Evolutionary conservation across 2,329 filamentous ascomycete genomes (phyloP).

Genomic region (Rugonectria rugulosa): DNA sequence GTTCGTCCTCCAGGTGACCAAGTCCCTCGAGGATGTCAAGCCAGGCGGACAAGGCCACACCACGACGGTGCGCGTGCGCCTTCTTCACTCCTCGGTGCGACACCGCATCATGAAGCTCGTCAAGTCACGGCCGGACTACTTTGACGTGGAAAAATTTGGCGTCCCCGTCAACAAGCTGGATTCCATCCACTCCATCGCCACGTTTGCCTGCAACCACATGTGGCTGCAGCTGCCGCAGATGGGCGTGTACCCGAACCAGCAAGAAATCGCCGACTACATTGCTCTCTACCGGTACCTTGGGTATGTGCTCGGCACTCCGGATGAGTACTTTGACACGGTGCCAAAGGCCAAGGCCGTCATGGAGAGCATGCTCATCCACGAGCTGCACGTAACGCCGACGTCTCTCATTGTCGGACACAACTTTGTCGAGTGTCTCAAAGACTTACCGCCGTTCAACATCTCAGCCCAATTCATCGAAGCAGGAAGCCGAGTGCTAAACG

Average conservation of each 20-base stretch:
- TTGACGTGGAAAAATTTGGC: constrained; percentile 63
- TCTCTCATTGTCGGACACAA: constrained; percentile 47
- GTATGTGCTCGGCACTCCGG: constrained; percentile 40
- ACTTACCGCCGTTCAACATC: constrained; percentile 46
- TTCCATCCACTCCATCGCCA: constrained; percentile 68
- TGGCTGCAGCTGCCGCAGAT: constrained; percentile 70
- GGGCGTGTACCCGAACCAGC: constrained; percentile 64
- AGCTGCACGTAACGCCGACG: constrained; percentile 44
- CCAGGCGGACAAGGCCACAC: constrained; percentile 69
- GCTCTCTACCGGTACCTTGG: constrained; percentile 58
- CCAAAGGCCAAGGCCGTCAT: constrained; percentile 41
- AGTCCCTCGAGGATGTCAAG: constrained; percentile 63
- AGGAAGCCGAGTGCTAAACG: constrained; percentile 47
- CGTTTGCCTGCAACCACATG: constrained; percentile 68
- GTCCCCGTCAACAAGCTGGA: constrained; percentile 72
- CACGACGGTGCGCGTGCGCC: constrained; percentile 68
- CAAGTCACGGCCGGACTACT: constrained; percentile 63
- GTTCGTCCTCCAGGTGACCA: constrained; percentile 63
- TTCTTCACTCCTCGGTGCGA: constrained; percentile 71
- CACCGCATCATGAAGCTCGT: constrained; percentile 67
- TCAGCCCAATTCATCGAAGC: constrained; percentile 30
- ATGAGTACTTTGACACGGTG: constrained; percentile 35
- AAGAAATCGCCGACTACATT: constrained; percentile 69
- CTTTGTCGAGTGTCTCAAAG: constrained; percentile 47
- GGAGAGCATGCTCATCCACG: constrained; percentile 45